phyloP scores from a whole-genome alignment of 768 basidiomycete genomes.

The Melanogaster broomeanus region DNA sequence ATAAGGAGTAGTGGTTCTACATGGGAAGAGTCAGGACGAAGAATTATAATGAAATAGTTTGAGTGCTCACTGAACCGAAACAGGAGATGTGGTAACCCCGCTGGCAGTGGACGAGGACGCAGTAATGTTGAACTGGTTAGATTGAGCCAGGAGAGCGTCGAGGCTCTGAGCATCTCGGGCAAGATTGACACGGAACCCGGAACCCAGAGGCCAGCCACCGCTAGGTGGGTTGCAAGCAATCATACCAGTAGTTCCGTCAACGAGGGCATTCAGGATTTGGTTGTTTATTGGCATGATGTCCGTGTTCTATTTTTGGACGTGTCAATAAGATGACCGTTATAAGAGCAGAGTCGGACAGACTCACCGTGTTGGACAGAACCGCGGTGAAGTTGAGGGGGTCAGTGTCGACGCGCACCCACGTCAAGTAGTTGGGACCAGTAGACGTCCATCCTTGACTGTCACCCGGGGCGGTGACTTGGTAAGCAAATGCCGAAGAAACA shows the following conservation, averaged over 20 bases:
- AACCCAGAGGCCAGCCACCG: slow-evolving; percentile 65
- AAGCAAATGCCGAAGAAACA: slow-evolving; percentile 61
- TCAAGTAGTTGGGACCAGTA: slow-evolving; percentile 50
- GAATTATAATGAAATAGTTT: not conserved
- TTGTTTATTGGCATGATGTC: slow-evolving; percentile 28
- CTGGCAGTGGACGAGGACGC: slow-evolving; percentile 15
- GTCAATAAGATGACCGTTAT: slow-evolving; percentile 5
- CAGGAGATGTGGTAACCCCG: slow-evolving; percentile 15
- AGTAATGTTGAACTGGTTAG: slow-evolving; percentile 56
- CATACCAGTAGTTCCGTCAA: slow-evolving; percentile 47
- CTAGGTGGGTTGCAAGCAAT: slow-evolving; percentile 54
- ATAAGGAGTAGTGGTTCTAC: slow-evolving; percentile 10
- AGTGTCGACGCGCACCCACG: slow-evolving; percentile 66
- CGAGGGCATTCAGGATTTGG: slow-evolving; percentile 56
- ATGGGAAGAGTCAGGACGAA: not conserved
- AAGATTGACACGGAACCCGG: slow-evolving; percentile 72
- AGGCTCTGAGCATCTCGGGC: slow-evolving; percentile 49
- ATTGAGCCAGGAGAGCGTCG: slow-evolving; percentile 69
- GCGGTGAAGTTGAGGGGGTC: slow-evolving; percentile 71
- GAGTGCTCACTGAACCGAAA: slow-evolving; percentile 17
- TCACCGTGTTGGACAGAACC: slow-evolving; percentile 64
- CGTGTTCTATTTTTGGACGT: slow-evolving; percentile 33
- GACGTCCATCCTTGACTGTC: slow-evolving; percentile 55
- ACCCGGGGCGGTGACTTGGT: slow-evolving; percentile 57
- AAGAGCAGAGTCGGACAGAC: slow-evolving; percentile 7